phyloP scores from a whole-genome alignment of 306 rosid species.

The Mimosa pudica region DNA sequence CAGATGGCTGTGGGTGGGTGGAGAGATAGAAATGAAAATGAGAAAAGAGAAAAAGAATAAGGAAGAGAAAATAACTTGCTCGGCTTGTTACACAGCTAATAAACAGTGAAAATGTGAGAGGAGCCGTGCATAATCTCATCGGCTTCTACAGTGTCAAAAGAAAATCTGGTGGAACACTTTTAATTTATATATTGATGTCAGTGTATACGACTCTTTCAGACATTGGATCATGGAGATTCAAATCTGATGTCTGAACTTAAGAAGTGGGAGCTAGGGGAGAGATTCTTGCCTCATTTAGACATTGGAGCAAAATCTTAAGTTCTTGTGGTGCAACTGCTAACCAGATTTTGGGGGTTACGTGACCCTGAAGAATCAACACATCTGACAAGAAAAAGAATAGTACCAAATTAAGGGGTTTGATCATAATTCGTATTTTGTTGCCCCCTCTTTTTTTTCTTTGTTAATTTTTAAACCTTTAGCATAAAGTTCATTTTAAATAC shows the following conservation, averaged over 20 bases:
- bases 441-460: background rate
- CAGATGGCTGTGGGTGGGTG: too few species aligned
- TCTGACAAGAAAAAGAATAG: slow-evolving; percentile 45
- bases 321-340: slow-evolving; percentile 76
- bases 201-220: background rate
- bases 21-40: too few species aligned
- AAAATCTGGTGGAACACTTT: too few species aligned
- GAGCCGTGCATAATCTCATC: too few species aligned
- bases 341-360: slow-evolving; percentile 60
- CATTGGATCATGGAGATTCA: slow-evolving; percentile 46
- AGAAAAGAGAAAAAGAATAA: too few species aligned
- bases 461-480: background rate
- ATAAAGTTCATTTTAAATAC: background rate
- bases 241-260: slow-evolving; percentile 48
- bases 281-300: slow-evolving; percentile 51
- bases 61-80: too few species aligned
- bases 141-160: too few species aligned
- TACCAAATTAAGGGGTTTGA: slow-evolving; percentile 27
- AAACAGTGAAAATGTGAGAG: too few species aligned
- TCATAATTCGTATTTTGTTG: background rate
- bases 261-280: slow-evolving; percentile 61
- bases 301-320: slow-evolving; percentile 45
- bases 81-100: too few species aligned
- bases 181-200: too few species aligned
- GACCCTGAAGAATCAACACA: slow-evolving; percentile 58